Evolutionary conservation across 805 yeast genomes (phyloP).

Genomic region (Torulaspora indica): DNA sequence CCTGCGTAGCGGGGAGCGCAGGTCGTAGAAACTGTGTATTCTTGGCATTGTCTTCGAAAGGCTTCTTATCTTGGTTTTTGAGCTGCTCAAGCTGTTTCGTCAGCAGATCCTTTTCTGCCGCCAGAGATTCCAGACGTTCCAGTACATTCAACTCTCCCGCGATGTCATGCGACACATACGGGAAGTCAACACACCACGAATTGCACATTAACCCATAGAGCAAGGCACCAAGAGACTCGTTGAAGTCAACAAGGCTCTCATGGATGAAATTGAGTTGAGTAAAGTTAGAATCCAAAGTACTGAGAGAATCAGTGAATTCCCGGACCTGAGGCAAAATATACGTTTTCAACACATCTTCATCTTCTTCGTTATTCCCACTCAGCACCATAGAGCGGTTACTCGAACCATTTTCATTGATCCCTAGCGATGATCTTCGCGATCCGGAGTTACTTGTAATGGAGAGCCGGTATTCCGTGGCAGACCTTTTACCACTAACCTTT

Average conservation of each 20-base stretch:
- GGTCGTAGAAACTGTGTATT: slow-evolving; percentile 12
- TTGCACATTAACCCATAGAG: slow-evolving; percentile 77
- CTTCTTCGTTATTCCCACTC: slow-evolving; percentile 11
- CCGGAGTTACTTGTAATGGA: slow-evolving; percentile 39
- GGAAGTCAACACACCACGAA: slow-evolving; percentile 82
- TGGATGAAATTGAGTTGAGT: slow-evolving; percentile 55
- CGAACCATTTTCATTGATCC: slow-evolving; percentile 9
- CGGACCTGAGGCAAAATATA: slow-evolving; percentile 41
- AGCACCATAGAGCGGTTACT: slow-evolving; percentile 11
- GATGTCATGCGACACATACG: slow-evolving; percentile 29
- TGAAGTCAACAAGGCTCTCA: slow-evolving; percentile 57
- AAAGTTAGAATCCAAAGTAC: slow-evolving; percentile 56
- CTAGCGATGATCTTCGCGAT: slow-evolving; percentile 34
- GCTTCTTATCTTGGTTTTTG: slow-evolving; percentile 3
- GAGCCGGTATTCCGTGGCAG: slow-evolving; percentile 37
- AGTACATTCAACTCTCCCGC: slow-evolving; percentile 25
- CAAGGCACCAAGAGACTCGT: slow-evolving; percentile 73
- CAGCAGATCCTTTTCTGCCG: slow-evolving; percentile 19
- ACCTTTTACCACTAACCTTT: slow-evolving; percentile 13
- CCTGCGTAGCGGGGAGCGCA: slow-evolving; percentile 12
- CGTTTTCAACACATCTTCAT: slow-evolving; percentile 32
- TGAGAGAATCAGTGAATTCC: slow-evolving; percentile 46
- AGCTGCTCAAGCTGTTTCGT: slow-evolving; percentile 11
- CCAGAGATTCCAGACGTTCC: slow-evolving; percentile 20
- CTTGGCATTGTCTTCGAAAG: background rate